Percentiles rank a stretch among this genome's conserved stretches.
Conservation (phyloP, 2,329 filamentous ascomycete species). For the Phaeoacremonium minimum region DNA sequence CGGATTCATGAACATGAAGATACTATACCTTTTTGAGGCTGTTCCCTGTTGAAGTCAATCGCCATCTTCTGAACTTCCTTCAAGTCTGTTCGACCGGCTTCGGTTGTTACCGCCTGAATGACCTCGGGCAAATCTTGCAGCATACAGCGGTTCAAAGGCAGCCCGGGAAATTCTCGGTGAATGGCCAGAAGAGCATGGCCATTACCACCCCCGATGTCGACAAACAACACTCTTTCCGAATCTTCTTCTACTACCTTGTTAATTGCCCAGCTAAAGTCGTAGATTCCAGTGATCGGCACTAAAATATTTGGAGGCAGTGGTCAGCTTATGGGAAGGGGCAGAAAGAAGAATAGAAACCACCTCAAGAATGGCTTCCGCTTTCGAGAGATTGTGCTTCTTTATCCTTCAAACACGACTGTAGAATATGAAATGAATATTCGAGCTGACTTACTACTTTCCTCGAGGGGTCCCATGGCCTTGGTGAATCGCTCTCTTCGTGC, state of each 20-base stretch:
- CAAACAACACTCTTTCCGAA: slow-evolving; percentile 15
- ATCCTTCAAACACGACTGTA: no score
- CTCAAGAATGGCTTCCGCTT: no score
- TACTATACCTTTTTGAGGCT: slow-evolving; percentile 20
- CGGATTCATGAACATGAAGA: not conserved
- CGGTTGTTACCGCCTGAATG: slow-evolving; percentile 14
- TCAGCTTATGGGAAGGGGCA: no score
- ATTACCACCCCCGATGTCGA: slow-evolving; percentile 24
- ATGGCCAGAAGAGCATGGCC: slow-evolving; percentile 21
- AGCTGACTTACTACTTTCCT: no score
- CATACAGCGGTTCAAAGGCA: slow-evolving; percentile 17
- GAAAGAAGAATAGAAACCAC: no score
- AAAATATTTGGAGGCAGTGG: no score
- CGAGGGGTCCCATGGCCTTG: slow-evolving; percentile 18
- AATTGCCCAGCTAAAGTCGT: slow-evolving; percentile 18
- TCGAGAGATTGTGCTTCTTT: no score
- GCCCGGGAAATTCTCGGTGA: slow-evolving; percentile 11
- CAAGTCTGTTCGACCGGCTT: slow-evolving; percentile 11
- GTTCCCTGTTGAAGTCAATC: slow-evolving; percentile 20
- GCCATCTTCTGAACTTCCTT: slow-evolving; percentile 16
- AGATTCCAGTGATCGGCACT: slow-evolving; percentile 21
- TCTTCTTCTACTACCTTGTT: slow-evolving; percentile 6
- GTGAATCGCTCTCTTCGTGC: slow-evolving; percentile 16
- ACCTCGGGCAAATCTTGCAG: slow-evolving; percentile 24
- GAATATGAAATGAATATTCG: no score